These are phyloP conservation scores for Panicum miliaceum DNA, from an alignment of 176 grass and related monocot species.

Conservation along the genomic window DNA sequence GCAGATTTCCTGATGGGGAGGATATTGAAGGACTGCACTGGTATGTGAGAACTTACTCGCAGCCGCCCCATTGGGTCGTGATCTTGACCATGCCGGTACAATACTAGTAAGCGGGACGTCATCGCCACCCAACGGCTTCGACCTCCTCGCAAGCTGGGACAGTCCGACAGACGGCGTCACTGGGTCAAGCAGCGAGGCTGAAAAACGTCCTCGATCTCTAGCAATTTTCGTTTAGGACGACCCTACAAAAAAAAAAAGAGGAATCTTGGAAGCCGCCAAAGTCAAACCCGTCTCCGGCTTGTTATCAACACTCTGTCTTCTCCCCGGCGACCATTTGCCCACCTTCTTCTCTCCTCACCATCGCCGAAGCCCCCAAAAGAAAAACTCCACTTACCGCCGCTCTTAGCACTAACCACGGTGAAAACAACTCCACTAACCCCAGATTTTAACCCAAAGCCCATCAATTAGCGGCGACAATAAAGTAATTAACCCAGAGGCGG, in stretches of 20 bases:
- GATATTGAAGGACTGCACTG: too few relatives aligned
- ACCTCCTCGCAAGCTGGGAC: background rate
- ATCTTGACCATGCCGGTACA: background rate
- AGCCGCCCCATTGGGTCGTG: too few relatives aligned
- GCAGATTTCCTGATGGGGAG: too few relatives aligned
- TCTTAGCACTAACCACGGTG: conserved; percentile 20
- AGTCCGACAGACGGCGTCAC: background rate
- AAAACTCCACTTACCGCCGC: background rate
- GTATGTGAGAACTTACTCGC: too few relatives aligned
- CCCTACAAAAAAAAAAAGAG: background rate
- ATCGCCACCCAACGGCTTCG: too few relatives aligned
- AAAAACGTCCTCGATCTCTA: background rate
- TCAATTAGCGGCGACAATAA: conserved; percentile 10
- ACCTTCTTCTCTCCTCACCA: background rate
- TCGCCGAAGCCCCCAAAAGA: background rate
- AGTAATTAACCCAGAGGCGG: conserved; percentile 20
- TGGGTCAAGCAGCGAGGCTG: background rate
- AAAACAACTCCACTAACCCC: background rate
- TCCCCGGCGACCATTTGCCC: background rate
- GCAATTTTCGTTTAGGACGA: too few relatives aligned
- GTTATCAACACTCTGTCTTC: background rate
- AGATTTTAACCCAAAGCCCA: conserved; percentile 7
- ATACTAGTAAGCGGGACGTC: too few relatives aligned
- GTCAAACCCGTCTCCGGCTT: background rate
- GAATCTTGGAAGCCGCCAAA: background rate